phyloP scores from a whole-genome alignment of 192 early-diverging fungal species.

The Haplosporangium gracile region DNA sequence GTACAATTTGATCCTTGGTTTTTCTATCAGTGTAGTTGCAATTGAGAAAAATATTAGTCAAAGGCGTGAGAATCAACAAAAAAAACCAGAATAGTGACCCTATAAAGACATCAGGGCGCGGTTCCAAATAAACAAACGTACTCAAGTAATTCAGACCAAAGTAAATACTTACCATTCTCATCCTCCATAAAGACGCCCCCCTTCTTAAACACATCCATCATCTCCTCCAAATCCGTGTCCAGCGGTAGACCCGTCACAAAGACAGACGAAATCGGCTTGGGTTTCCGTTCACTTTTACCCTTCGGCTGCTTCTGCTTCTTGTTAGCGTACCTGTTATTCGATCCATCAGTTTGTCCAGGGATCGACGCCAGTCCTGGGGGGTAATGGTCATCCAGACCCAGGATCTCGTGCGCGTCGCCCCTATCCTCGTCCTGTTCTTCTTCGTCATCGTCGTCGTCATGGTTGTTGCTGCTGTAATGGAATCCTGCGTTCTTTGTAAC shows the following conservation, averaged over 20 bases:
- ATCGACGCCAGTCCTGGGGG: conserved; percentile 23
- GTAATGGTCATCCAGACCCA: not conserved
- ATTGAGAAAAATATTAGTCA: not conserved
- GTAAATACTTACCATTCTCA: conserved; percentile 30
- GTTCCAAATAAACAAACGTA: no score
- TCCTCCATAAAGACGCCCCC: conserved; percentile 89
- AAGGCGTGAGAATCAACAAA: not conserved
- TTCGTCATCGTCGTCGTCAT: not conserved
- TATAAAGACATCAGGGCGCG: no score
- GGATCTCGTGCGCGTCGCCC: not conserved
- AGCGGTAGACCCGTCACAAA: conserved; percentile 90
- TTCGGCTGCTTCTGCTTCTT: conserved; percentile 67
- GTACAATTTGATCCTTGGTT: conserved; percentile 94
- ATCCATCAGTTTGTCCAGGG: conserved; percentile 20
- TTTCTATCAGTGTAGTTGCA: conserved; percentile 61
- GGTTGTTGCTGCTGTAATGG: not conserved
- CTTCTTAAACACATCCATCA: conserved; percentile 79
- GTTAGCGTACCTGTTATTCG: conserved; percentile 24
- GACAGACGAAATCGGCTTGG: conserved; percentile 80
- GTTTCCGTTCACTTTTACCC: conserved; percentile 51
- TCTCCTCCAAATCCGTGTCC: conserved; percentile 85
- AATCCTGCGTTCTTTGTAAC: not conserved
- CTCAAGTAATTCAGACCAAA: no score
- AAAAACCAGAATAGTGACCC: not conserved
- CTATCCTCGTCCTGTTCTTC: not conserved